Evolutionary conservation across 2,329 filamentous ascomycete species (phyloP), one percentile per base, ranked within the genome.

Genomic region (Talaromyces verruculosus): DNA sequence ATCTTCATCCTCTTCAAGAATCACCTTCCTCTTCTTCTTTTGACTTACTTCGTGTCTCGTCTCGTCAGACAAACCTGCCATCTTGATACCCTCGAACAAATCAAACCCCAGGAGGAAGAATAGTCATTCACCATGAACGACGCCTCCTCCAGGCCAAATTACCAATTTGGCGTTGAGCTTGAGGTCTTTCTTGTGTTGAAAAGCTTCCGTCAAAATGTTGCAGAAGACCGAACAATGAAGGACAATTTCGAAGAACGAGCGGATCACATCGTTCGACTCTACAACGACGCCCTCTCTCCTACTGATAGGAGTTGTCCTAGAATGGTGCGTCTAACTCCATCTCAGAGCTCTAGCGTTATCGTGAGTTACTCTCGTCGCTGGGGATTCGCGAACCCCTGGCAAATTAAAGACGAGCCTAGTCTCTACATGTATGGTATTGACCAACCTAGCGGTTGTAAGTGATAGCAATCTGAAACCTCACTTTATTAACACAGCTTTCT

Each of bases 391-490:
- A 22, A 15, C 15, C 11, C 5, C 30, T 61, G 58, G 58, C 41
- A 61, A 19, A 10, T 61, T 35, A 11, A 49, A 22, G 30, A 61
- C 41, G 58, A 61, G 6, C 17, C 41, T 17, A 61, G 41, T 35
- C 28, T 61, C 10, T 37, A 61, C 30, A 10, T 35, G 28, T 37
- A n/a, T 2, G 58, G 58, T 15, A 33, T 49, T 10, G 10, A 17
- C 8, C 28, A 61, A 7, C 47, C 28, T 22, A 5, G 35, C 10
- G 58, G 43, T 45, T 65, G 61, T 72, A 68, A 35, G 68, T 70
- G 22, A 65, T 22, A 11, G 28, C 19, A 17, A 37, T 57, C n/a
- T 22, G 17, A 15, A 37, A 10, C 11, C 19, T 37, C 19, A 3
- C 11, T 7, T 22, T 55, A 6, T 22, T 22, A 10, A 57, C 13